Conservation (phyloP, 768 basidiomycete genomes). For the Pseudohyphozyma bogoriensis region DNA sequence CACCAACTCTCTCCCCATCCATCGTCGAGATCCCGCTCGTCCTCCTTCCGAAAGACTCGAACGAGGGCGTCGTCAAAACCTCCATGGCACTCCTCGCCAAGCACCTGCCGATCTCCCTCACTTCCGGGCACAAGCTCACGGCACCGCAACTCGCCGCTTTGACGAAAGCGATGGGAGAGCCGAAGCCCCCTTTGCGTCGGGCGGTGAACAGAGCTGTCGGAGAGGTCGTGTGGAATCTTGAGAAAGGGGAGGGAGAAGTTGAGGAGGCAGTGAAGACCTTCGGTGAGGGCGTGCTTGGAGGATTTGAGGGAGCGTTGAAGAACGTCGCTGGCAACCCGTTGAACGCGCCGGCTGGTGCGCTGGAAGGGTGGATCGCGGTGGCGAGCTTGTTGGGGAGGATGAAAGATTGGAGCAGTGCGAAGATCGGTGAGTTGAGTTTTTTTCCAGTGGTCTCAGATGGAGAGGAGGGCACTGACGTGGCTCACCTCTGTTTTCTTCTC, state of each 20-base stretch:
- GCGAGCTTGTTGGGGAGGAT: conserved; percentile 59
- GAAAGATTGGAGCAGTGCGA: conserved; percentile 38
- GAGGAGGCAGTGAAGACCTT: conserved; percentile 45
- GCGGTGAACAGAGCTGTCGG: conserved; percentile 59
- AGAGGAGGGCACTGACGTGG: conserved; percentile 4
- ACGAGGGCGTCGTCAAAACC: conserved; percentile 53
- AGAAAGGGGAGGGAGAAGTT: conserved; percentile 35
- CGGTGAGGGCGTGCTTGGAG: conserved; percentile 48
- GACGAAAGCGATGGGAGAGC: conserved; percentile 59
- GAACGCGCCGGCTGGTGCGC: conserved; percentile 52
- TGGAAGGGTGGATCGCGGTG: conserved; percentile 73
- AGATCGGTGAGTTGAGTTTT: conserved; percentile 41
- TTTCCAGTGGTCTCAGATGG: too few species aligned
- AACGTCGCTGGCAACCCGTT: conserved; percentile 53
- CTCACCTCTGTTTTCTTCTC: conserved; percentile 19
- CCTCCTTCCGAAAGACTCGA: conserved; percentile 62
- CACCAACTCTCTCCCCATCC: conserved; percentile 44
- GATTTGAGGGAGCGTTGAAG: conserved; percentile 64
- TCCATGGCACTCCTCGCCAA: conserved; percentile 50
- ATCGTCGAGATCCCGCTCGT: conserved; percentile 41
- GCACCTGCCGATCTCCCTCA: conserved; percentile 54
- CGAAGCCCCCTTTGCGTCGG: conserved; percentile 54
- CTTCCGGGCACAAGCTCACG: not conserved
- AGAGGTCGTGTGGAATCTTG: conserved; percentile 45
- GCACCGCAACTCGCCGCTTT: conserved; percentile 40